Evolutionary conservation across 441 rosid species (phyloP), one percentile per base, ranked within the genome.

Genomic region (Breynia disticha): DNA sequence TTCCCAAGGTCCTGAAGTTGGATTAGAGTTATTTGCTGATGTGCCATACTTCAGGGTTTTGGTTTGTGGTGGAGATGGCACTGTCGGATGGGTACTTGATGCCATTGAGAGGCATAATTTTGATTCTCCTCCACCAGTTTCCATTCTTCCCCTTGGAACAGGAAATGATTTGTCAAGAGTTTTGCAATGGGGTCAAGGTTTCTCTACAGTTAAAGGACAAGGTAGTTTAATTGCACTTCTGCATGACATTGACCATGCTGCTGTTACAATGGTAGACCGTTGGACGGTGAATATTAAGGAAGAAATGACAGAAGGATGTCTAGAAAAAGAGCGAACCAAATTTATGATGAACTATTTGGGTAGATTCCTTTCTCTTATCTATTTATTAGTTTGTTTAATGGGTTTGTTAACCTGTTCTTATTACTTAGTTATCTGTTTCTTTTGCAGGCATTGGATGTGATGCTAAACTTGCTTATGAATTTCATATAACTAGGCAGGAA

Each of bases 41-140:
- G 71, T 76, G 45, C 80, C 67, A 12, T 76, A 80, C 58, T 83
- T 80, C 35, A 78, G 82, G 60, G 86, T 80, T 68, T 69, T 83
- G 73, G 90, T 80, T 32, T 80, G 86, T 66, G 86, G 90, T 32
- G 90, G 90, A 61, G 90, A 83, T 76, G 90, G 90, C 46, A 80
- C 90, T 32, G 82, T 80, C 72, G 80, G 76, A 32, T 83, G 90
- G 90, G 79, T 83, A 55, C 80, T 83, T 53, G 80, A 83, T 58
- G 80, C 78, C 39, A 78, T 83, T 57, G 90, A 83, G 70, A 80
- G 48, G 49, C 79, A 62, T 38, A 76, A 78, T 67, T 78, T 80
- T 0, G 82, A 74, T 48, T 78, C 82, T 46, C 90, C 90, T 53
- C 86, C 90, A 63, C 90, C 90, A 11, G 82, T 83, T 16, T 80